Conservation (phyloP, 352 stramenopile species). For the Elongisporangium senticosum region DNA sequence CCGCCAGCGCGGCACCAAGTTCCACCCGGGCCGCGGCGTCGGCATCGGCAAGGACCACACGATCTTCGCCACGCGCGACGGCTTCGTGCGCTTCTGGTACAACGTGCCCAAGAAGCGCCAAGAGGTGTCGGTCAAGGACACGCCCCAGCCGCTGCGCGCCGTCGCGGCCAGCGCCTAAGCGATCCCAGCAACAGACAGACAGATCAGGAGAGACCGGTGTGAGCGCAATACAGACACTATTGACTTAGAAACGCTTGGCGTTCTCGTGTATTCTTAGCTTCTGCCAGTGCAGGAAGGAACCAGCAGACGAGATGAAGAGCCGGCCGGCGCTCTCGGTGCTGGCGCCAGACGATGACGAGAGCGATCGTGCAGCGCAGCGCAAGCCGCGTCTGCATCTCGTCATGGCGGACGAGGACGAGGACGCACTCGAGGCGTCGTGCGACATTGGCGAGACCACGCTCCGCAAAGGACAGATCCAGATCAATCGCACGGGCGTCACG, state of each 20-base stretch:
- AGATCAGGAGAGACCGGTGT: not conserved
- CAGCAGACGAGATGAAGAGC: slow-evolving; percentile 9
- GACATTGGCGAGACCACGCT: slow-evolving; percentile 73
- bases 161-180: slow-evolving; percentile 1
- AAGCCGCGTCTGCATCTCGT: slow-evolving; percentile 1
- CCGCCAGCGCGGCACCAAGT: slow-evolving; percentile 95
- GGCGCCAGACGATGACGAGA: slow-evolving; percentile 15
- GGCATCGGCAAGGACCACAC: slow-evolving; percentile 93
- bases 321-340: slow-evolving; percentile 14
- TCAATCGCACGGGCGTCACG: slow-evolving; percentile 59
- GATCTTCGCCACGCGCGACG: slow-evolving; percentile 85
- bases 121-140: slow-evolving; percentile 82
- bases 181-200: slow-evolving; percentile 3
- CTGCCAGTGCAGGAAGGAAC: not conserved
- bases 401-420: slow-evolving; percentile 14
- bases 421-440: slow-evolving; percentile 59
- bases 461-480: slow-evolving; percentile 55
- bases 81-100: slow-evolving; percentile 90
- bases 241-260: not conserved
- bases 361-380: slow-evolving; percentile 7
- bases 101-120: slow-evolving; percentile 81
- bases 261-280: not conserved
- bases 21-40: slow-evolving; percentile 91
- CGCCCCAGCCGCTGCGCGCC: slow-evolving; percentile 45
- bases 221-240: not conserved